Conservation (phyloP, 1,139 yeast genomes). For the Debaryomyces psychrophilus region DNA sequence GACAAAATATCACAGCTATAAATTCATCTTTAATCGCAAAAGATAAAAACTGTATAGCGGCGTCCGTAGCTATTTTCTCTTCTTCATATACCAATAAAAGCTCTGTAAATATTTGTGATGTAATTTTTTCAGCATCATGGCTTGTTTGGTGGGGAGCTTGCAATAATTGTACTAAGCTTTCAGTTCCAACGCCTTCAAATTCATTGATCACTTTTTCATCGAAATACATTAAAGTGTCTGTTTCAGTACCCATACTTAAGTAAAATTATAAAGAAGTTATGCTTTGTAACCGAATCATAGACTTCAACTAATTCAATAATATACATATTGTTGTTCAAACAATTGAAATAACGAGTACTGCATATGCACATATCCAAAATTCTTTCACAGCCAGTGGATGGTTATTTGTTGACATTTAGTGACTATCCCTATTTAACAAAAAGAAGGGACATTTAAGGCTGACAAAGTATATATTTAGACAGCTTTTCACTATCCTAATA, state of each 20-base stretch:
- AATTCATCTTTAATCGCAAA: slow-evolving; percentile 36
- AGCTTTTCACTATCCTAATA: too few species aligned
- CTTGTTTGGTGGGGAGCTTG: slow-evolving; percentile 25
- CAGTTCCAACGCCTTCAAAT: slow-evolving; percentile 34
- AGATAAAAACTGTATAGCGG: slow-evolving; percentile 31
- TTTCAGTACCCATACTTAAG: slow-evolving; percentile 5
- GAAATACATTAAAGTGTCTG: slow-evolving; percentile 25
- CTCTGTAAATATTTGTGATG: slow-evolving; percentile 39
- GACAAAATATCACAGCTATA: slow-evolving; percentile 45
- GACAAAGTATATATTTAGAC: too few species aligned
- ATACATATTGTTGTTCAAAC: background rate
- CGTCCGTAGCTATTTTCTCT: slow-evolving; percentile 25
- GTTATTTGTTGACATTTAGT: too few species aligned
- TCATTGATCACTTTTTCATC: slow-evolving; percentile 32
- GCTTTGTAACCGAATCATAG: background rate
- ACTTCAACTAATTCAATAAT: background rate
- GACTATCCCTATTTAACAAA: too few species aligned
- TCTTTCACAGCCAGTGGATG: too few species aligned
- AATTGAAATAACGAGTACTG: background rate
- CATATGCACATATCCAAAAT: background rate
- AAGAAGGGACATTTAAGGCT: too few species aligned
- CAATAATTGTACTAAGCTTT: slow-evolving; percentile 32
- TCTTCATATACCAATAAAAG: slow-evolving; percentile 36
- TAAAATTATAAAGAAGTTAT: background rate
- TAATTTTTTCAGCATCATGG: slow-evolving; percentile 19